phyloP scores from a whole-genome alignment of 2,329 filamentous ascomycete genomes.

The Lasiodiplodia sp. region DNA sequence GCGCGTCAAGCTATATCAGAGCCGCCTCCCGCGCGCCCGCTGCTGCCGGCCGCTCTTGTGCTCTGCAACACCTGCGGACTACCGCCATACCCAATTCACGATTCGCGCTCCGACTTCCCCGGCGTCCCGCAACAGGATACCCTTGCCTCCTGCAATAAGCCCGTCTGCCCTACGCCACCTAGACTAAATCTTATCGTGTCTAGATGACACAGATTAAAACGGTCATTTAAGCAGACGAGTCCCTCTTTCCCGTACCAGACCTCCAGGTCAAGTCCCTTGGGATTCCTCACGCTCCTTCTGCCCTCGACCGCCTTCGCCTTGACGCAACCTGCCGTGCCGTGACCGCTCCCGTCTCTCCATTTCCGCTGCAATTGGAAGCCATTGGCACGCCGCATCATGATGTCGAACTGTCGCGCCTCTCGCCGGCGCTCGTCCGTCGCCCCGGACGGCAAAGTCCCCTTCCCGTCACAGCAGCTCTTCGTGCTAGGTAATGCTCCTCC shows the following conservation, averaged over 20 bases:
- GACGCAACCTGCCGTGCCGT: constrained; percentile 5
- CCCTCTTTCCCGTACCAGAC: constrained; percentile 16
- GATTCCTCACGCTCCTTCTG: constrained; percentile 23
- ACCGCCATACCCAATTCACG: constrained; percentile 21
- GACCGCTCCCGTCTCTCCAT: constrained; percentile 3
- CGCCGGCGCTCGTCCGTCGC: constrained; percentile 22
- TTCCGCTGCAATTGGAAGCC: constrained; percentile 21
- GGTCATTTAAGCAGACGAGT: constrained; percentile 29
- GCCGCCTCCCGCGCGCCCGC: constrained; percentile 27
- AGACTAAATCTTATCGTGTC: constrained; percentile 31
- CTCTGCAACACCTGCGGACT: constrained; percentile 26
- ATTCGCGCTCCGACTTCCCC: constrained; percentile 30
- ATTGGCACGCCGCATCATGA: constrained; percentile 22
- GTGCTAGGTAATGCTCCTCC: constrained; percentile 57
- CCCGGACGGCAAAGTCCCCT: constrained; percentile 47
- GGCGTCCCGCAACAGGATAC: constrained; percentile 23
- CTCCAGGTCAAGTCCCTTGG: constrained; percentile 25
- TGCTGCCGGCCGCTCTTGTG: constrained; percentile 28
- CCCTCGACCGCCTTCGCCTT: constrained; percentile 7
- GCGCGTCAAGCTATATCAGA: constrained; percentile 29
- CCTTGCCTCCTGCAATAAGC: constrained; percentile 30
- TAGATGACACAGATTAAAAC: constrained; percentile 30
- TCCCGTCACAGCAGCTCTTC: constrained; percentile 66
- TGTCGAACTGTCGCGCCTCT: constrained; percentile 26
- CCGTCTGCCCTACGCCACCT: constrained; percentile 30